These are phyloP conservation scores for Onygenales sp. DNA, from an alignment of 2,329 filamentous ascomycete species.

Conservation along the genomic window DNA sequence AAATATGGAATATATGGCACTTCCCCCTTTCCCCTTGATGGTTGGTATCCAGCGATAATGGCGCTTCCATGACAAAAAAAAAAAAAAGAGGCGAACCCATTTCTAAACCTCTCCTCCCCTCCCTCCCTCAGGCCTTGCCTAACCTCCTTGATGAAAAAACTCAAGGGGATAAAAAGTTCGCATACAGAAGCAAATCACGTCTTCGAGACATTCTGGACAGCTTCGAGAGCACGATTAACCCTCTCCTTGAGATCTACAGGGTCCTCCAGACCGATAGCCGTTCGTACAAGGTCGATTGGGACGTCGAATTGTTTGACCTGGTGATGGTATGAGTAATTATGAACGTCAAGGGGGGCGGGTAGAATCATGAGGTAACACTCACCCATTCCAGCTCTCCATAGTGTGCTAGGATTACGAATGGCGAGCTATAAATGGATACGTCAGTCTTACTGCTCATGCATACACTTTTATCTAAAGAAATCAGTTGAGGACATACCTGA, in stretches of 20 bases:
- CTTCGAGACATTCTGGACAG: slow-evolving; percentile 24
- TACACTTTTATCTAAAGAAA: background rate
- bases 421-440: slow-evolving; percentile 47
- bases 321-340: no score
- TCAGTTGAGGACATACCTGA: slow-evolving; percentile 40
- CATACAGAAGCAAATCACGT: background rate
- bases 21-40: no score
- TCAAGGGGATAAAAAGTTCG: no score
- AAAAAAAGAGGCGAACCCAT: no score
- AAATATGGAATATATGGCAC: no score
- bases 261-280: slow-evolving; percentile 87
- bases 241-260: slow-evolving; percentile 52
- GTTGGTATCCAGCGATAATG: no score
- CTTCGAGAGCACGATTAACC: slow-evolving; percentile 62
- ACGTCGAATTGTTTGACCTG: slow-evolving; percentile 67
- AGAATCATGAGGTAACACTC: slow-evolving; percentile 19
- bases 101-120: no score
- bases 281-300: slow-evolving; percentile 66
- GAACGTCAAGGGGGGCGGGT: no score
- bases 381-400: slow-evolving; percentile 88
- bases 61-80: no score
- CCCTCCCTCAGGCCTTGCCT: no score
- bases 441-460: background rate
- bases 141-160: no score
- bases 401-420: slow-evolving; percentile 86